phyloP scores from a whole-genome alignment of 345 rosid genomes.

The Corchorus capsularis region DNA sequence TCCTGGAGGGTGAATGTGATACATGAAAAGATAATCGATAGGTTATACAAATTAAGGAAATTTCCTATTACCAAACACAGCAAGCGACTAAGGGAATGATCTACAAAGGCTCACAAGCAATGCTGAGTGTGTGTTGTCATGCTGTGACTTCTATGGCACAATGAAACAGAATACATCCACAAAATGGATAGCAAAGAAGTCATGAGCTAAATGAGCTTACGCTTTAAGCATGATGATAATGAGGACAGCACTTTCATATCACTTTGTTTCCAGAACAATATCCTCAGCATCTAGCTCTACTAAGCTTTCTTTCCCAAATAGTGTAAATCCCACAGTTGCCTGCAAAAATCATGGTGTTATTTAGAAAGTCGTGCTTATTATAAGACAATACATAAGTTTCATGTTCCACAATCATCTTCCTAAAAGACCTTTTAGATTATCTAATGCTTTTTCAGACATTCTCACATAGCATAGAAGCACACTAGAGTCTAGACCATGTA shows the following conservation, averaged over 20 bases:
- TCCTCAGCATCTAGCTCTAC: constrained; percentile 75
- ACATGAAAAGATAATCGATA: neutral
- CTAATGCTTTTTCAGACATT: neutral
- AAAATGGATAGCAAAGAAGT: neutral
- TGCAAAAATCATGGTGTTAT: constrained; percentile 36
- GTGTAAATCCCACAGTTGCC: constrained; percentile 81
- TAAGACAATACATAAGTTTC: neutral
- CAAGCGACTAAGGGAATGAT: constrained; percentile 1
- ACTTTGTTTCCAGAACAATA: constrained; percentile 58
- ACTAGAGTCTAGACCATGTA: neutral
- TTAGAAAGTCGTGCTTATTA: neutral
- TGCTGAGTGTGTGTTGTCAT: neutral
- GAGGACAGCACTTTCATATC: constrained; percentile 28
- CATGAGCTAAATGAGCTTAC: neutral
- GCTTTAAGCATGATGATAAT: constrained; percentile 21
- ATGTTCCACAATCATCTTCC: neutral
- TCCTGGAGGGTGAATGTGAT: neutral
- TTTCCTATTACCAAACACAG: neutral
- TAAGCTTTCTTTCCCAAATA: constrained; percentile 85
- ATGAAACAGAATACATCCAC: neutral
- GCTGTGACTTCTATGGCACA: neutral
- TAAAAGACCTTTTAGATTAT: neutral
- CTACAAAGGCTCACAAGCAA: constrained; percentile 12
- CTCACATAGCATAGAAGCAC: neutral
- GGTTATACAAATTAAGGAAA: constrained; percentile 6